These are phyloP conservation scores for Botrytis hyacinthi DNA, from an alignment of 2,329 filamentous ascomycete species.

Conservation along the genomic window DNA sequence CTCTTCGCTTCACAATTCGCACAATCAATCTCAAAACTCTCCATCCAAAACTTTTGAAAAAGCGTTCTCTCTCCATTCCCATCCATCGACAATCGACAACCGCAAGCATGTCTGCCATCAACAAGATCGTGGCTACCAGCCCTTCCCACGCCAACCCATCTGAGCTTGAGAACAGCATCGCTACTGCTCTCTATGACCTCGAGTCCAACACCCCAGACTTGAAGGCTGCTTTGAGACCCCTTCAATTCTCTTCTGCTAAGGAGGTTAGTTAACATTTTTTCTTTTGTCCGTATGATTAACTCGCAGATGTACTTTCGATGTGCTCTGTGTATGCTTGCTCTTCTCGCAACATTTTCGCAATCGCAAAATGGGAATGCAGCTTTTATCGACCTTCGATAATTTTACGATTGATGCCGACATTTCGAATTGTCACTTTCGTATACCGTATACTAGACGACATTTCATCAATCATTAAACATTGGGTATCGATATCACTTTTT, in stretches of 20 bases:
- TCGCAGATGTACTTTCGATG: neutral
- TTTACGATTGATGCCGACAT: constrained; percentile 21
- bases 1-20: constrained; percentile 12
- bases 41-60: constrained; percentile 10
- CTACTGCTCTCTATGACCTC: constrained; percentile 95
- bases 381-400: constrained; percentile 18
- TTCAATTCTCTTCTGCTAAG: constrained; percentile 98
- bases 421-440: constrained; percentile 19
- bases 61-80: constrained; percentile 18
- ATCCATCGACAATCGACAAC: constrained; percentile 29
- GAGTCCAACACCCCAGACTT: constrained; percentile 99
- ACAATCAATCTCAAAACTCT: constrained; percentile 12
- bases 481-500: constrained; percentile 11
- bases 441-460: constrained; percentile 22
- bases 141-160: constrained; percentile 93
- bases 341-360: neutral
- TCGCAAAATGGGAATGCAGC: constrained; percentile 20
- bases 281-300: neutral
- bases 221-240: constrained; percentile 90
- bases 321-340: neutral
- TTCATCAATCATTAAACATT: constrained; percentile 5
- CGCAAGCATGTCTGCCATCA: constrained; percentile 70
- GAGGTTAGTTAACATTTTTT: constrained; percentile 72
- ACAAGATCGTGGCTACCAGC: constrained; percentile 99
- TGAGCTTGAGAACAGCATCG: constrained; percentile 96